phyloP scores from a whole-genome alignment of 139 green algal genomes.

The Closterium sp. region DNA sequence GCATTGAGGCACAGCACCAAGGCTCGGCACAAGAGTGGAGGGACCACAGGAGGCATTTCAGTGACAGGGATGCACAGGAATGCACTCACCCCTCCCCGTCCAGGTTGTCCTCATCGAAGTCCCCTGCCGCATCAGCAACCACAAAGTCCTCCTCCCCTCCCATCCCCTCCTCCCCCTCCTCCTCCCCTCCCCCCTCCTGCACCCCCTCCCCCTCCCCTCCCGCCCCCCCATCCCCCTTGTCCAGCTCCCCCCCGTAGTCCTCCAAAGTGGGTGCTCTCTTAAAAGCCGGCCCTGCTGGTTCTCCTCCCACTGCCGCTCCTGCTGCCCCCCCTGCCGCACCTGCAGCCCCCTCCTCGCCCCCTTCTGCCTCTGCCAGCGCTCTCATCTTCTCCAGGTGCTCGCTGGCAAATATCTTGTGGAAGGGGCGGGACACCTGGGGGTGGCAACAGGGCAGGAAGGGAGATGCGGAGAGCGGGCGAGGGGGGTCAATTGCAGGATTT shows the following conservation, averaged over 20 bases:
- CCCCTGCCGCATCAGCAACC: background rate
- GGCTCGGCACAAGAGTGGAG: too few relatives aligned
- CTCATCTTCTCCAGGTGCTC: slow-evolving; percentile 17
- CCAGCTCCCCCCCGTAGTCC: background rate
- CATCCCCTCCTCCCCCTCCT: slow-evolving; percentile 1
- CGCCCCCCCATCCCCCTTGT: slow-evolving; percentile 18
- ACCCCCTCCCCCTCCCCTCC: slow-evolving; percentile 1
- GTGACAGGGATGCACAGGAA: too few relatives aligned
- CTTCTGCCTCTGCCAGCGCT: background rate
- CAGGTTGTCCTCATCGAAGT: slow-evolving; percentile 14
- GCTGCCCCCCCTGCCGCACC: background rate
- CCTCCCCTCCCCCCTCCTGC: slow-evolving; percentile 17
- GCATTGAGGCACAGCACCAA: too few relatives aligned
- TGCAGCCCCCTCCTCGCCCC: background rate
- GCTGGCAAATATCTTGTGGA: slow-evolving; percentile 40
- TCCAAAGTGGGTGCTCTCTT: background rate
- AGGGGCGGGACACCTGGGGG: slow-evolving; percentile 5
- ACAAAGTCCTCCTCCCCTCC: slow-evolving; percentile 22
- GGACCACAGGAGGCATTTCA: too few relatives aligned
- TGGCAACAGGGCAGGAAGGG: too few relatives aligned
- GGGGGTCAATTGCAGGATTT: too few relatives aligned
- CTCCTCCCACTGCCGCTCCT: background rate
- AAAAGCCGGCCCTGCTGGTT: background rate
- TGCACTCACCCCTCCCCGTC: background rate
- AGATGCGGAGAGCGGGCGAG: too few relatives aligned